Base-by-base conservation (phyloP, 768 basidiomycete genomes). In the Coprinopsis sp. region DNA sequence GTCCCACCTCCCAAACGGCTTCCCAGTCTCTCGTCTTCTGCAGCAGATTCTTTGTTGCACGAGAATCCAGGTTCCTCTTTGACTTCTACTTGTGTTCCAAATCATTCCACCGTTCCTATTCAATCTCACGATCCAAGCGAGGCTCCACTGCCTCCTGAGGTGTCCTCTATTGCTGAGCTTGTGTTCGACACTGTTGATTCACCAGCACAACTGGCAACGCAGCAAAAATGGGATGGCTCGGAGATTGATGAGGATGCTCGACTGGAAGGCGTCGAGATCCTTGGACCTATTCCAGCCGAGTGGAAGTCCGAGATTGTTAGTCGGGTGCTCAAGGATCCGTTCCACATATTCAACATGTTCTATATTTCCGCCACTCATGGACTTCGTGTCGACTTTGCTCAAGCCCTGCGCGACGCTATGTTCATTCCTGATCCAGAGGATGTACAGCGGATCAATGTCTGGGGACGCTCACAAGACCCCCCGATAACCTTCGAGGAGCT, bases 371-470 rank as follows among this genome's bases (percentile, higher is more conserved):
- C 4, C n/a, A n/a, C n/a, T n/a, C n/a, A n/a, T n/a, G n/a, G n/a
- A n/a, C n/a, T n/a, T n/a, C n/a, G n/a, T n/a, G 38, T 39, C 6
- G 50, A 46, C 13, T 64, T 62, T 53, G 44, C 50, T 0, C 37
- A 39, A 18, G 47, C 56, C 11, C 47, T 64, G 5, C 50, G 52
- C 10, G 59, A 64, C 51, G 58, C 60, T 4, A 52, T 64, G 1
- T 54, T 64, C 23, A 49, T 64, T 21, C 56, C 56, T 4, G 51
- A 62, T 37, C 22, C 25, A 10, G n/a, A 12, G n/a, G 40, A 42
- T 23, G 25, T 8, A 5, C 4, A 12, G 4, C 25, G 40, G 8
- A 28, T 42, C 6, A 12, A 12, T 4, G 40, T 16, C 10, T 42
- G 24, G 21, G 23, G 21, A n/a, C 4, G n/a, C 13, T 25, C 40